Evolutionary conservation across 1,139 yeast genomes (phyloP).

Genomic region (Geotrichum restrictum): DNA sequence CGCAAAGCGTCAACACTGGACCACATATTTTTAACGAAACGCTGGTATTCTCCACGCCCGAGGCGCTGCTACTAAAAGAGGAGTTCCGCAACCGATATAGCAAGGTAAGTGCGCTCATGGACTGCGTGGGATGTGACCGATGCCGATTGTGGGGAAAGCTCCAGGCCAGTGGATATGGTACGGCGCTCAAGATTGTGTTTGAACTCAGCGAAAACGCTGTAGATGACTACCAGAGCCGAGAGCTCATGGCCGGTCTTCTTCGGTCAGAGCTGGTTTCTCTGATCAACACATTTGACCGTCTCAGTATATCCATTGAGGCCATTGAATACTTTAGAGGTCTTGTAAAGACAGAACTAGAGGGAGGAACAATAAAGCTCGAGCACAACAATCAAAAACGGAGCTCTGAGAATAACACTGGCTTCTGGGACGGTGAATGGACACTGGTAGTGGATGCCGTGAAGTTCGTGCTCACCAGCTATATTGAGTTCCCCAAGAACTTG

Average conservation of each 20-base stretch:
- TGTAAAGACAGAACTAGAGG: constrained; percentile 35
- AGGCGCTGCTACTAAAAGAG: constrained; percentile 54
- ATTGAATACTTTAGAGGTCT: constrained; percentile 64
- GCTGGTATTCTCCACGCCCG: constrained; percentile 47
- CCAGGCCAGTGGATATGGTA: constrained; percentile 96
- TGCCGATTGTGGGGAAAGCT: constrained; percentile 98
- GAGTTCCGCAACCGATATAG: constrained; percentile 83
- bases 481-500: constrained; percentile 61
- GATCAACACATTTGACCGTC: constrained; percentile 85
- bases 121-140: constrained; percentile 97
- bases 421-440: constrained; percentile 46
- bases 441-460: constrained; percentile 48
- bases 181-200: constrained; percentile 84
- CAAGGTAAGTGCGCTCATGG: constrained; percentile 91
- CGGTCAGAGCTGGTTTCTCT: constrained; percentile 87
- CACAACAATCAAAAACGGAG: constrained; percentile 24
- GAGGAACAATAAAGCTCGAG: constrained; percentile 44
- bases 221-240: constrained; percentile 39
- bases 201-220: constrained; percentile 46
- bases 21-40: constrained; percentile 50
- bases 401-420: neutral
- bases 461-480: constrained; percentile 65
- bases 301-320: constrained; percentile 77
- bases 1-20: constrained; percentile 38
- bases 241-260: constrained; percentile 50